Percentiles rank a stretch among this genome's conserved stretches.
Evolutionary conservation across 1,139 yeast species (phyloP).

Genomic region (Magnusiomyces tetraspermus): DNA sequence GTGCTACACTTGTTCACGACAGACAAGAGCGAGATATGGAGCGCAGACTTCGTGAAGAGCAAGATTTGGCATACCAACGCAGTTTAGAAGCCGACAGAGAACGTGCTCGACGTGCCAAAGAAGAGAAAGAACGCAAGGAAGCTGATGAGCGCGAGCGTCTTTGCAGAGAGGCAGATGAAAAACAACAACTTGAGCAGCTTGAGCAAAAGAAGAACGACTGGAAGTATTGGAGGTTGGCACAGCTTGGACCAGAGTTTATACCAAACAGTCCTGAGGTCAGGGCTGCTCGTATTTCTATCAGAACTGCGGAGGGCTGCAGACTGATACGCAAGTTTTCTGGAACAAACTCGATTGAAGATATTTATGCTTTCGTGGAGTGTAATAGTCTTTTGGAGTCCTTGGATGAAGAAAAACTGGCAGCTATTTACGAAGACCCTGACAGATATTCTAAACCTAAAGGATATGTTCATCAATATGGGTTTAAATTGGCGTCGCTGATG

Average conservation of each 20-base stretch:
- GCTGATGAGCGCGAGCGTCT: slow-evolving; percentile 27
- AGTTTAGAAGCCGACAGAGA: slow-evolving; percentile 53
- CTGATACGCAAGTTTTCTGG: slow-evolving; percentile 47
- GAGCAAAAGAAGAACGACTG: slow-evolving; percentile 18
- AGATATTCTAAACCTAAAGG: slow-evolving; percentile 28
- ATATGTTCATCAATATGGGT: slow-evolving; percentile 39
- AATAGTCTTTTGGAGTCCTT: slow-evolving; percentile 20
- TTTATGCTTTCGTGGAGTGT: slow-evolving; percentile 57
- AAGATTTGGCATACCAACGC: slow-evolving; percentile 66
- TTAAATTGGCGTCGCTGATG: slow-evolving; percentile 46
- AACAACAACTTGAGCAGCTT: slow-evolving; percentile 6
- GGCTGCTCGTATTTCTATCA: slow-evolving; percentile 37
- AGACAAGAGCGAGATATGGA: slow-evolving; percentile 51
- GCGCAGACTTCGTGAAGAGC: slow-evolving; percentile 58
- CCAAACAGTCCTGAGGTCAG: slow-evolving; percentile 14
- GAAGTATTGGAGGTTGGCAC: slow-evolving; percentile 22
- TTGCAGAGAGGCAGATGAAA: slow-evolving; percentile 18
- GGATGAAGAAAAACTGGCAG: background rate
- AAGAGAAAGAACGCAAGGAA: slow-evolving; percentile 25
- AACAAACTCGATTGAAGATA: slow-evolving; percentile 42
- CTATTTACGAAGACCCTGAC: background rate
- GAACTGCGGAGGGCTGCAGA: slow-evolving; percentile 54
- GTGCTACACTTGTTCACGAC: slow-evolving; percentile 50
- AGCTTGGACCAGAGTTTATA: slow-evolving; percentile 14
- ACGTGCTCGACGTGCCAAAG: slow-evolving; percentile 34